Percentiles rank a stretch among this genome's conserved stretches.
phyloP scores from a whole-genome alignment of 108 stramenopile genomes.

The Craspedostauros australis region DNA sequence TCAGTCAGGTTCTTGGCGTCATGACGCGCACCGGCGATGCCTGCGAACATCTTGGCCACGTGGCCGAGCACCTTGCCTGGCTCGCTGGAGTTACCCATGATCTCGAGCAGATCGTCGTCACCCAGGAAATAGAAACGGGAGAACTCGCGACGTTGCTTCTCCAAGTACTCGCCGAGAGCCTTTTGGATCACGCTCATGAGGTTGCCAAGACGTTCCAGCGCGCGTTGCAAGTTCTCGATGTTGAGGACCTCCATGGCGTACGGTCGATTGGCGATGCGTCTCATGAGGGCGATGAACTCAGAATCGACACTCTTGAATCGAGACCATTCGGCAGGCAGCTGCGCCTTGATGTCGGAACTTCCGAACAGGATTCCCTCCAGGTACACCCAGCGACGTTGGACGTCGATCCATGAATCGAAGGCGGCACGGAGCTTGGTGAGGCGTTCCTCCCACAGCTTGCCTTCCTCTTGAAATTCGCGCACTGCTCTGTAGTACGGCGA shows the following conservation, averaged over 20 bases:
- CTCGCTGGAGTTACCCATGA: conserved; percentile 91
- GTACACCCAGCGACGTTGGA: conserved; percentile 96
- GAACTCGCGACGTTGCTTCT: conserved; percentile 92
- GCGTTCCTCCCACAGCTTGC: conserved; percentile 90
- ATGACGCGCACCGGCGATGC: conserved; percentile 53
- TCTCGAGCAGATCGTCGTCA: conserved; percentile 98
- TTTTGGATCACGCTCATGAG: conserved; percentile 90
- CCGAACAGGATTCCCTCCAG: conserved; percentile 95
- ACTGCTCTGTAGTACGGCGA: conserved; percentile 91
- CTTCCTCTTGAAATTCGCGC: conserved; percentile 95
- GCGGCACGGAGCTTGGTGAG: conserved; percentile 84
- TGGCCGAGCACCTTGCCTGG: conserved; percentile 91
- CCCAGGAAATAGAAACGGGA: conserved; percentile 98
- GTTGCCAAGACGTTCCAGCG: conserved; percentile 86
- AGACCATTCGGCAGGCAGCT: conserved; percentile 91
- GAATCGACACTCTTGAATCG: conserved; percentile 94
- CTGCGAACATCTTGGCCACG: conserved; percentile 98
- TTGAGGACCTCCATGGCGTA: conserved; percentile 81
- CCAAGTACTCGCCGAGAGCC: conserved; percentile 95
- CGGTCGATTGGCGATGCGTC: conserved; percentile 83
- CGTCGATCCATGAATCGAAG: conserved; percentile 96
- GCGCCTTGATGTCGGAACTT: conserved; percentile 93
- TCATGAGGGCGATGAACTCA: conserved; percentile 91
- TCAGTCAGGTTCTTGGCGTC: conserved; percentile 49
- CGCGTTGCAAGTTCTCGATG: conserved; percentile 88